Evolutionary conservation across 257 asterid genomes (phyloP), one percentile per base, ranked within the genome.

Genomic region (Solanum sparsipilum): DNA sequence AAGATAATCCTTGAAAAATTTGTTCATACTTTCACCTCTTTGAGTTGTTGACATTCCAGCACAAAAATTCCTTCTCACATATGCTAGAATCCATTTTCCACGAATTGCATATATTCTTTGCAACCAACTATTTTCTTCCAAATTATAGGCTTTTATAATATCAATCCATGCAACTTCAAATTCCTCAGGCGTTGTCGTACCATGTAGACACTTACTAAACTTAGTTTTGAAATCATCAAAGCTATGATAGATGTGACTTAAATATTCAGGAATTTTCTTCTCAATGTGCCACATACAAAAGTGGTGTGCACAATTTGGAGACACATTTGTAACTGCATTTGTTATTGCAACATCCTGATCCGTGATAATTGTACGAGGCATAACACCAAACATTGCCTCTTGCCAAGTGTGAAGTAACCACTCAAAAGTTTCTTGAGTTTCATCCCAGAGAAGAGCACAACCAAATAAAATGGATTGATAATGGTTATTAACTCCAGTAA

Each of bases 401-500:
- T 71, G 36, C 31, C 81, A 89, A 9, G 87, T 81, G 31, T 27
- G 35, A 34, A 87, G 73, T 13, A 88, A 32, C 86, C 88, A 88
- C 34, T n/a, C 6, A 21, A 84, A 70, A n/a, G 85, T 75, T 12
- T 87, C 60, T 13, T 29, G 76, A 25, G 88, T 84, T 41, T 88
- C 85, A 85, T 86, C 78, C 23, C 85, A 41, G 10, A 79, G 13
- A 39, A 38, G 44, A 38, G 44, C 44, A 38, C 44, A 38, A 38
- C 88, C 89, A 86, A 86, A 81, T 15, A 88, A 44, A 29, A 76
- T 44, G 7, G 25, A 86, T 36, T 83, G 88, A 29, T 73, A 79
- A 58, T 88, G 85, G 68, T 79, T 86, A 44, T 89, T 86, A 27
- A 89, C 84, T 32, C 86, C 85, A 25, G 32, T 65, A 56, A 89